Percentiles rank a stretch among this genome's conserved stretches.
phyloP scores from a whole-genome alignment of 176 grass and related monocot genomes.

The Stipa capillata region DNA sequence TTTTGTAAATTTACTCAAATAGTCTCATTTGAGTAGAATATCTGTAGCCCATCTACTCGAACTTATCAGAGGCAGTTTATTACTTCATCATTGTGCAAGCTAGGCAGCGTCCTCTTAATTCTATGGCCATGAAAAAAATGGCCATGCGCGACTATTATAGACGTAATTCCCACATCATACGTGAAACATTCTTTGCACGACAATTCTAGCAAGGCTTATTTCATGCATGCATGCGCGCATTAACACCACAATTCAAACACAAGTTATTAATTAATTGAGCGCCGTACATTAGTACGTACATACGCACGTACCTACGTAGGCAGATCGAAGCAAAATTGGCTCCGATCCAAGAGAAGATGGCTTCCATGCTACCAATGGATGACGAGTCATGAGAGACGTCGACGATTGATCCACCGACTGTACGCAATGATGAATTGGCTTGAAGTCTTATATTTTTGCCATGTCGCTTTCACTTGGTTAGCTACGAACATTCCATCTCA shows the following conservation, averaged over 20 bases:
- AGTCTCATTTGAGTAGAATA: no score
- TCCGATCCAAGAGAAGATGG: background rate
- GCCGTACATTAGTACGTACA: no score
- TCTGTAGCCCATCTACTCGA: no score
- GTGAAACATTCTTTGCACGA: background rate
- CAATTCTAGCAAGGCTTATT: background rate
- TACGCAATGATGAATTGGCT: background rate
- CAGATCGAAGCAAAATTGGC: background rate
- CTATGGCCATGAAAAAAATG: no score
- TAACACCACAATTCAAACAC: background rate
- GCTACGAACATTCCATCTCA: background rate
- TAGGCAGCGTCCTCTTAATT: no score
- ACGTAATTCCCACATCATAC: background rate
- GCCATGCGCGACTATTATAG: no score
- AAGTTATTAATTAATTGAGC: background rate
- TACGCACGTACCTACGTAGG: background rate
- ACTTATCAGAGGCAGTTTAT: no score
- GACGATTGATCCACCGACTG: background rate
- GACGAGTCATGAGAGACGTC: no score
- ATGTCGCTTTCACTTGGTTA: background rate
- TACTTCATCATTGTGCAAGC: no score
- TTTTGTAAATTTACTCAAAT: no score
- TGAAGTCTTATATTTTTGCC: background rate
- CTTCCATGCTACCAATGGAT: background rate
- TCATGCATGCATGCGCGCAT: background rate